These are phyloP conservation scores for Neonectria faginata DNA, from an alignment of 2,329 filamentous ascomycete genomes.

Conservation along the genomic window DNA sequence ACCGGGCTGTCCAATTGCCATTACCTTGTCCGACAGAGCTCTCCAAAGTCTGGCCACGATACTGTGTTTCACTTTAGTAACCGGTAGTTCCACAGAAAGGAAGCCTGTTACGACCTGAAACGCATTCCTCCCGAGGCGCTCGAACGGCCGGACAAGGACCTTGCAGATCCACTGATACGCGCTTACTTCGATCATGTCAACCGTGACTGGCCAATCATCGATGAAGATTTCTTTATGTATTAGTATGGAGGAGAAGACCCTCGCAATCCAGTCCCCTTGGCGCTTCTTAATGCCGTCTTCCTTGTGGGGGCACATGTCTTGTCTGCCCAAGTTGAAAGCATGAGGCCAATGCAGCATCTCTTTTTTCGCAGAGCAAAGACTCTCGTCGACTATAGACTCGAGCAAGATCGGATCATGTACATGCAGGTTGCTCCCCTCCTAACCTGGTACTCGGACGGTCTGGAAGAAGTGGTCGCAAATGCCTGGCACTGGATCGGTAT, in stretches of 20 bases:
- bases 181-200: conserved; percentile 20
- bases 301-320: conserved; percentile 17
- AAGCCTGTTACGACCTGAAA: no score
- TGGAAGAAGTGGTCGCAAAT: conserved; percentile 62
- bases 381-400: conserved; percentile 61
- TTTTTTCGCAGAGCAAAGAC: conserved; percentile 63
- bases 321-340: conserved; percentile 1
- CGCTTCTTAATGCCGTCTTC: conserved; percentile 12
- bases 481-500: conserved; percentile 61
- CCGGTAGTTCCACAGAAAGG: no score
- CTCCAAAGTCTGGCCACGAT: no score
- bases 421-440: conserved; percentile 63
- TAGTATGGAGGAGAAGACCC: conserved; percentile 10
- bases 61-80: no score
- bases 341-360: conserved; percentile 48
- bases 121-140: conserved; percentile 17
- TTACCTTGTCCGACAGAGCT: no score
- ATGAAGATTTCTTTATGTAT: conserved; percentile 14
- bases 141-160: background rate
- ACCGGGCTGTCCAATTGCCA: no score
- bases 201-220: conserved; percentile 11
- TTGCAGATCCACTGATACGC: conserved; percentile 4
- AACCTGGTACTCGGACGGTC: conserved; percentile 63
- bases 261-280: background rate
- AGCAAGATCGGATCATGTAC: conserved; percentile 61